Evolutionary conservation across 805 yeast genomes (phyloP).

Genomic region (Teunomyces gatunensis): DNA sequence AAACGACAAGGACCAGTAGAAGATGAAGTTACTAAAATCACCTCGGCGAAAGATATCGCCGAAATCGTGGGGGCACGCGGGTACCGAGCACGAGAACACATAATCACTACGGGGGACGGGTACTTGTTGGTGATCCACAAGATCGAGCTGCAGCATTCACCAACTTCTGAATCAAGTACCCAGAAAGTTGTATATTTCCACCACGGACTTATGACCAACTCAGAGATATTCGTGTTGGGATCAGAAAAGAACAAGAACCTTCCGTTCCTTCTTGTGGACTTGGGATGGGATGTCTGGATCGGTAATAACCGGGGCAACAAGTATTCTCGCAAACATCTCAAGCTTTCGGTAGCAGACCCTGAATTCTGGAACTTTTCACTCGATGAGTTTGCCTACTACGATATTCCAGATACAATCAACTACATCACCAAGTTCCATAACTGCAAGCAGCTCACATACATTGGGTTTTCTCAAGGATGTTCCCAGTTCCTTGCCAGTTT

Average conservation of each 20-base stretch:
- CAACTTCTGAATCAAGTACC: neutral
- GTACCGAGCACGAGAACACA: slow-evolving; percentile 27
- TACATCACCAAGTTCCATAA: slow-evolving; percentile 20
- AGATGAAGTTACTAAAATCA: slow-evolving; percentile 4
- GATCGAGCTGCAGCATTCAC: slow-evolving; percentile 13
- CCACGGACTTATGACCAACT: slow-evolving; percentile 30
- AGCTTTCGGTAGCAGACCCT: slow-evolving; percentile 20
- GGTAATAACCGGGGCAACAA: slow-evolving; percentile 20
- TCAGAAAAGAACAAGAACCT: slow-evolving; percentile 19
- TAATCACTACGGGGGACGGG: slow-evolving; percentile 27
- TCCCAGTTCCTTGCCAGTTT: slow-evolving; percentile 31
- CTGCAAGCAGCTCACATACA: slow-evolving; percentile 19
- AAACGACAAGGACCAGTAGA: neutral
- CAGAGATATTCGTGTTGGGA: slow-evolving; percentile 28
- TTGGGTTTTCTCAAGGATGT: slow-evolving; percentile 33
- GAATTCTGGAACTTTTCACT: slow-evolving; percentile 31
- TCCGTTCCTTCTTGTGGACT: slow-evolving; percentile 12
- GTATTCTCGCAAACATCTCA: slow-evolving; percentile 30
- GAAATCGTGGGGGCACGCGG: slow-evolving; percentile 24
- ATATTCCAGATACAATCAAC: slow-evolving; percentile 25
- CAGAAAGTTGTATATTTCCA: slow-evolving; percentile 27
- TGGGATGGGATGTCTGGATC: slow-evolving; percentile 17
- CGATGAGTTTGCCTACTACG: slow-evolving; percentile 31
- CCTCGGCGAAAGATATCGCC: slow-evolving; percentile 18
- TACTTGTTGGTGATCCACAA: slow-evolving; percentile 29